Conservation (phyloP, 495 filamentous ascomycete genomes). For the Sabuloglossum arenarium region DNA sequence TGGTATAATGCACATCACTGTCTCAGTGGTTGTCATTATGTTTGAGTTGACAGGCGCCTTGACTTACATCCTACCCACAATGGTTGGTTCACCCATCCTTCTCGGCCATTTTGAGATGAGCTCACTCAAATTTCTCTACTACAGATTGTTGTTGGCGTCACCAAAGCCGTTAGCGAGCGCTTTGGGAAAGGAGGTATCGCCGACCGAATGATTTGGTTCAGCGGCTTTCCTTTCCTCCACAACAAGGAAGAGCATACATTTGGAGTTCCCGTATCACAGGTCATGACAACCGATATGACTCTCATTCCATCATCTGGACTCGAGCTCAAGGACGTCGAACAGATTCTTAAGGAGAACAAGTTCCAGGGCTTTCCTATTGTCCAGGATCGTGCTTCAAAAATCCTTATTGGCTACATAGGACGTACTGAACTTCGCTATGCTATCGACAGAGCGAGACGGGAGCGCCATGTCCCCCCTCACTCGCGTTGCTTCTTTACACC, state of each 20-base stretch:
- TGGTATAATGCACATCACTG: slow-evolving; percentile 9
- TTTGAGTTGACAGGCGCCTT: slow-evolving; percentile 8
- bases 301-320: slow-evolving; percentile 57
- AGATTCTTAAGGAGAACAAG: slow-evolving; percentile 54
- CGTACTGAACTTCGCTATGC: slow-evolving; percentile 85
- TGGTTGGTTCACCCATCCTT: slow-evolving; percentile 1
- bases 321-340: slow-evolving; percentile 50
- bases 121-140: slow-evolving; percentile 7
- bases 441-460: slow-evolving; percentile 62
- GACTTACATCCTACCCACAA: slow-evolving; percentile 8
- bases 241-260: slow-evolving; percentile 98
- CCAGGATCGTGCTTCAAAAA: slow-evolving; percentile 46
- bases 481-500: slow-evolving; percentile 63
- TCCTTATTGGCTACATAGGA: slow-evolving; percentile 80
- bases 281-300: slow-evolving; percentile 67
- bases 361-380: slow-evolving; percentile 94
- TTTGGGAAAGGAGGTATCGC: slow-evolving; percentile 94
- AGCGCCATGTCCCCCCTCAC: slow-evolving; percentile 44
- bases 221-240: slow-evolving; percentile 91
- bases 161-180: slow-evolving; percentile 79
- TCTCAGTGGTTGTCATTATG: slow-evolving; percentile 9
- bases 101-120: slow-evolving; percentile 34
- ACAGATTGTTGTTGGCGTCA: slow-evolving; percentile 84
- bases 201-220: slow-evolving; percentile 99
- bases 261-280: slow-evolving; percentile 80